Evolutionary conservation across 2,329 filamentous ascomycete genomes (phyloP).

Genomic region (Colletotrichum magnum): DNA sequence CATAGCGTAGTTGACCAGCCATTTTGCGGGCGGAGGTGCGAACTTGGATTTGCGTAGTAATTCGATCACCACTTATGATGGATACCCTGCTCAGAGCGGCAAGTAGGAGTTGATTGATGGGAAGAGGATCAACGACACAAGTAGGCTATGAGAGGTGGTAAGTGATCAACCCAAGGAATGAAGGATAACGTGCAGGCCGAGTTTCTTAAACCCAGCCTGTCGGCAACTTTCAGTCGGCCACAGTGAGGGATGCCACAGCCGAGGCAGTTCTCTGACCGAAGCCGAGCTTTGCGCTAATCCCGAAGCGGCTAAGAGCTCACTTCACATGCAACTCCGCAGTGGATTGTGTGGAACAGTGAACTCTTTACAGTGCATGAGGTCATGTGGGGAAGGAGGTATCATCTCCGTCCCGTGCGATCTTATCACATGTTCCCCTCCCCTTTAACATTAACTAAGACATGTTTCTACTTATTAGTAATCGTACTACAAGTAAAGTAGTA

Average conservation of each 20-base stretch:
- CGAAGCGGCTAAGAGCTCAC: constrained; percentile 9
- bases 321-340: constrained; percentile 37
- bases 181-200: neutral
- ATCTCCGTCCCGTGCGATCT: too few species aligned
- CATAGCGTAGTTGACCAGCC: constrained; percentile 80
- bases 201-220: constrained; percentile 31
- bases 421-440: too few species aligned
- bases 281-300: constrained; percentile 40
- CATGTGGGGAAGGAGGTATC: constrained; percentile 31
- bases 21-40: constrained; percentile 57
- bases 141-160: neutral
- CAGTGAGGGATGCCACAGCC: constrained; percentile 39
- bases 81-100: too few species aligned
- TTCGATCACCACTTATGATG: neutral
- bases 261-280: constrained; percentile 40
- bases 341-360: constrained; percentile 7
- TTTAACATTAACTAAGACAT: too few species aligned
- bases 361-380: constrained; percentile 24
- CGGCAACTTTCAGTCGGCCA: constrained; percentile 34
- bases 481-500: too few species aligned
- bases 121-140: neutral
- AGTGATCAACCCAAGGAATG: neutral
- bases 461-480: too few species aligned
- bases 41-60: neutral
- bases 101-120: neutral